Conservation (phyloP, 139 green algal genomes). For the Auxenochlorella protothecoides region DNA sequence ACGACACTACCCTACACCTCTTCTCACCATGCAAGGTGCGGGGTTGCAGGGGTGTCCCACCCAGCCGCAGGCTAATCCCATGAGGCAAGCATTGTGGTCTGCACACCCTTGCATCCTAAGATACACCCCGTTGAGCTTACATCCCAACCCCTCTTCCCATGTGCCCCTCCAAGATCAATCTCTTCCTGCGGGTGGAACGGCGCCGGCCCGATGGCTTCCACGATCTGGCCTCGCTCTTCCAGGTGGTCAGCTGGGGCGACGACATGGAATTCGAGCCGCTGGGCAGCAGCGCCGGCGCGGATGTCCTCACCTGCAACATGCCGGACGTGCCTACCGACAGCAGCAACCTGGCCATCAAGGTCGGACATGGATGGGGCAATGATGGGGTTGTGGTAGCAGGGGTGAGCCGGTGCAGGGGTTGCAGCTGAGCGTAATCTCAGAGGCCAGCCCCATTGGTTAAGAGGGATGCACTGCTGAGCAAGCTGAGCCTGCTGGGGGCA, state of each 20-base stretch:
- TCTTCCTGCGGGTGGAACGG: conserved; percentile 84
- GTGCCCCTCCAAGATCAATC: conserved; percentile 67
- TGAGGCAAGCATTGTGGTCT: neutral
- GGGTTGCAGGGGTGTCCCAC: neutral
- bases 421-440: no score
- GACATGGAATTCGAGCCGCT: conserved; percentile 62
- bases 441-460: no score
- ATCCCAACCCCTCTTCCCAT: no score
- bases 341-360: conserved; percentile 90
- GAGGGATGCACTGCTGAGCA: no score
- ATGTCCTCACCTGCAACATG: conserved; percentile 72
- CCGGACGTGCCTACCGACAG: conserved; percentile 79
- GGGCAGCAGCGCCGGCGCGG: conserved; percentile 28
- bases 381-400: no score
- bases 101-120: neutral
- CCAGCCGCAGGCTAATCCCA: no score
- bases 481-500: no score
- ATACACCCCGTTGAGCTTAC: neutral
- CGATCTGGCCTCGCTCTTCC: conserved; percentile 94
- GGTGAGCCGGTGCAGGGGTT: no score
- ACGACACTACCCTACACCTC: conserved; percentile 24
- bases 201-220: conserved; percentile 91
- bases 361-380: conserved; percentile 2
- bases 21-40: conserved; percentile 77
- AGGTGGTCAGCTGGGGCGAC: conserved; percentile 94